Evolutionary conservation across 2,329 filamentous ascomycete species (phyloP).

Genomic region (Fusarium duplospermum): DNA sequence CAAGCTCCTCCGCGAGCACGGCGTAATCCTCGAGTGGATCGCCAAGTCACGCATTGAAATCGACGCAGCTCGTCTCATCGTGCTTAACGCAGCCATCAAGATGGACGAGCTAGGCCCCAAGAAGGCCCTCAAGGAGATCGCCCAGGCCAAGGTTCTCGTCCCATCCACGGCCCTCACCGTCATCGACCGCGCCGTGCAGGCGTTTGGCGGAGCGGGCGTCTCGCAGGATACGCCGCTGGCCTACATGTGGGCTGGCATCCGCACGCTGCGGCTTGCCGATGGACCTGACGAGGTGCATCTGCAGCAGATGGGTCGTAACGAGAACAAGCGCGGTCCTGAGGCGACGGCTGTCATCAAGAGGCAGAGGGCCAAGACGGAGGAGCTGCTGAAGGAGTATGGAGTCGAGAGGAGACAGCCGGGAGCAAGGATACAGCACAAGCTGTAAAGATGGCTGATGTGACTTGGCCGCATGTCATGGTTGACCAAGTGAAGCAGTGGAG

Average conservation of each 20-base stretch:
- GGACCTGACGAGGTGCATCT: conserved; percentile 97
- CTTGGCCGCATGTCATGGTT: conserved; percentile 17
- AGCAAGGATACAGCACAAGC: conserved; percentile 60
- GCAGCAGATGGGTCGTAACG: conserved; percentile 82
- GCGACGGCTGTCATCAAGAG: conserved; percentile 70
- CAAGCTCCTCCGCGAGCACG: conserved; percentile 87
- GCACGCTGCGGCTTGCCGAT: conserved; percentile 88
- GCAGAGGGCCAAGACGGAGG: conserved; percentile 73
- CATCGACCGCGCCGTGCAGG: conserved; percentile 94
- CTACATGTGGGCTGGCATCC: conserved; percentile 81
- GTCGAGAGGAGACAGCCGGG: conserved; percentile 62
- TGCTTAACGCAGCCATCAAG: conserved; percentile 93
- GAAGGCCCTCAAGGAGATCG: conserved; percentile 90
- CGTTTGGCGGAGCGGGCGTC: conserved; percentile 90
- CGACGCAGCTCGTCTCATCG: conserved; percentile 87
- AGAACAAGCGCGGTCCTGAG: conserved; percentile 76
- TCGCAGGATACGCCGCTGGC: conserved; percentile 95
- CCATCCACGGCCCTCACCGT: conserved; percentile 85
- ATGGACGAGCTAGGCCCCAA: conserved; percentile 94
- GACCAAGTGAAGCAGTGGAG: conserved; percentile 25
- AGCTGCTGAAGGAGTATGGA: conserved; percentile 72
- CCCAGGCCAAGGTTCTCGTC: conserved; percentile 92
- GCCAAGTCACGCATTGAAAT: conserved; percentile 94
- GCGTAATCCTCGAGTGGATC: conserved; percentile 94
- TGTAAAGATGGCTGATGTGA: conserved; percentile 46